Base-by-base conservation (phyloP, 768 basidiomycete genomes). In the Auriscalpium microsporum region DNA sequence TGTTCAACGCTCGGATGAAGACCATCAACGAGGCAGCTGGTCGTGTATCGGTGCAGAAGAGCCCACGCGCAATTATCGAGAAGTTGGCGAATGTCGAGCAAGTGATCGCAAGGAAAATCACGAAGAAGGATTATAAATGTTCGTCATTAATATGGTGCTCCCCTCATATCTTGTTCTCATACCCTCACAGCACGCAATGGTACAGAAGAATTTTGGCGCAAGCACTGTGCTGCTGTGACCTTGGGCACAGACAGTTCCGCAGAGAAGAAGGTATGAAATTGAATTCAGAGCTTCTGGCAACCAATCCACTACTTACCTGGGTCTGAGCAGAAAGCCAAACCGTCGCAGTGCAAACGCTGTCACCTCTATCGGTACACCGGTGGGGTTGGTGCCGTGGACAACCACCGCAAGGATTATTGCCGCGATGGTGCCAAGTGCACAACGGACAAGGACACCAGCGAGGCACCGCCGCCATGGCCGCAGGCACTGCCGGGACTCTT, bases 401-500 rank as follows among this genome's bases (percentile, higher is more conserved):
- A n/a, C n/a, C 62, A 60, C 57, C 58, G 58, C 46, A 9, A 19
- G 7, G 38, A 10, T 4, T 54, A 13, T 37, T 63, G 62, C 53
- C 53, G 57, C 0, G 62, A 63, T 44, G 62, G 60, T 10, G 57
- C 36, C 1, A 48, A 47, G n/a, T n/a, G n/a, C n/a, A n/a, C n/a
- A n/a, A n/a, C n/a, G 16, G 44, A 42, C 11, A 38, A 11, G 10
- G 16, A 47, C 16, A 14, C 14, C 10, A 40, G 50, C 7, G 14
- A 51, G 35, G 42, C 28, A 1, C 60, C 54, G 2, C 55, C 46
- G 1, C 21, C 46, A 4, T 63, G 34, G 33, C 62, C 62, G 11
- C 62, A 63, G 33, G n/a, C n/a, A n/a, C 62, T 55, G 1, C 1
- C 16, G 1, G 59, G 56, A 1, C 54, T 63, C 46, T 63, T 60